A percentile compares a stretch with the other conserved stretches of the same genome.
These are phyloP conservation scores for Exophiala aquamarina DNA, from an alignment of 2,329 filamentous ascomycete species.

Conservation along the genomic window DNA sequence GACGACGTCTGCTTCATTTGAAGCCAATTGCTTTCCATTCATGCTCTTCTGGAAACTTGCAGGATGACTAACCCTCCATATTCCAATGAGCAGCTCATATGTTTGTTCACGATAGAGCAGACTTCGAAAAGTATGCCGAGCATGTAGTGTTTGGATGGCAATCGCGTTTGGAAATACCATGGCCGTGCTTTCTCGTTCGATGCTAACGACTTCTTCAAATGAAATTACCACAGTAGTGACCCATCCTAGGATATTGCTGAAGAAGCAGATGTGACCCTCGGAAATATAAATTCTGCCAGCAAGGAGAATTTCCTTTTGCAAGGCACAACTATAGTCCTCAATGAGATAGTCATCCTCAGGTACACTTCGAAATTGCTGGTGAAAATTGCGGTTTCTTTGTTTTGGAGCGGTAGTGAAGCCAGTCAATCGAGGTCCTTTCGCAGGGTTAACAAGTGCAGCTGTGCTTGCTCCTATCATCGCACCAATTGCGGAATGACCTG, in stretches of 20 bases:
- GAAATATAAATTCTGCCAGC: constrained; percentile 95
- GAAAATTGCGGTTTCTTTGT: constrained; percentile 94
- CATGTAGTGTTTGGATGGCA: constrained; percentile 92
- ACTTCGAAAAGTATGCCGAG: constrained; percentile 93
- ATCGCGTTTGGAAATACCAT: constrained; percentile 96
- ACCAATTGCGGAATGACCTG: constrained; percentile 64
- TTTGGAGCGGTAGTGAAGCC: constrained; percentile 96
- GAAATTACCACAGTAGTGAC: constrained; percentile 96
- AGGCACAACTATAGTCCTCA: constrained; percentile 94
- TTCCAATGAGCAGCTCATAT: constrained; percentile 94
- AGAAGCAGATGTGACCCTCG: constrained; percentile 96
- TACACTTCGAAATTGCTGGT: constrained; percentile 89
- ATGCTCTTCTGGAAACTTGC: constrained; percentile 81
- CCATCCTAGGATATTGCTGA: constrained; percentile 98
- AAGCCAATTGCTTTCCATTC: constrained; percentile 69
- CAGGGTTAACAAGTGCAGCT: constrained; percentile 66
- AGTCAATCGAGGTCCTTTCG: constrained; percentile 70
- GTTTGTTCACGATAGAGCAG: constrained; percentile 93
- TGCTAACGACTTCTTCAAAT: constrained; percentile 94
- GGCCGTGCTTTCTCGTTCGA: constrained; percentile 95
- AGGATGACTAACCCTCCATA: constrained; percentile 96
- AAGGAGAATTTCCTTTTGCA: constrained; percentile 92
- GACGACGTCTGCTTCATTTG: constrained; percentile 85
- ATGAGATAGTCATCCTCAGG: constrained; percentile 98
- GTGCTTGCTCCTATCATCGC: constrained; percentile 71